A percentile compares a stretch with the other conserved stretches of the same genome.
These are phyloP conservation scores for Musa balbisiana DNA, from an alignment of 202 grass and related monocot genomes.

Conservation along the genomic window DNA sequence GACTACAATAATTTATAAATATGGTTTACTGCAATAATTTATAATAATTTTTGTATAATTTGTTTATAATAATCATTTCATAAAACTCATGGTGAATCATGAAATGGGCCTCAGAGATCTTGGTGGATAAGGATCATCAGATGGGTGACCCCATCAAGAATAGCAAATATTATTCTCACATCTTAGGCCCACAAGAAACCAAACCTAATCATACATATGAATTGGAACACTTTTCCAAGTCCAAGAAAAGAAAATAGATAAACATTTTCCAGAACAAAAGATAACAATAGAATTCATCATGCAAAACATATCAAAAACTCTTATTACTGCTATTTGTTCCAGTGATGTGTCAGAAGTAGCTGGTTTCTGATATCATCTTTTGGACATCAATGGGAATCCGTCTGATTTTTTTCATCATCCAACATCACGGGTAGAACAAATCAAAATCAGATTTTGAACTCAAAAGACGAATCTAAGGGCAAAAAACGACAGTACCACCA, in stretches of 20 bases:
- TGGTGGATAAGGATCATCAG: conserved; percentile 39
- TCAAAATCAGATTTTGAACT: not conserved
- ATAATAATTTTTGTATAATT: too few relatives aligned
- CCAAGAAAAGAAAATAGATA: not conserved
- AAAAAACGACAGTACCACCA: not conserved
- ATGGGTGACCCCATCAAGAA: conserved; percentile 34
- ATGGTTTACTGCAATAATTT: too few relatives aligned
- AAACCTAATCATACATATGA: not conserved
- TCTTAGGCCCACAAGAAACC: conserved; percentile 15
- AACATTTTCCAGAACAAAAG: too few relatives aligned
- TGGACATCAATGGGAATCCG: conserved; percentile 42
- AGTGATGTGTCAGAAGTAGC: conserved; percentile 38
- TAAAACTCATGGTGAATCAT: too few relatives aligned
- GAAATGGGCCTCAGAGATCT: conserved; percentile 34
- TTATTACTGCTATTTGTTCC: too few relatives aligned
- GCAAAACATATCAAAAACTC: too few relatives aligned
- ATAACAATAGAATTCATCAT: too few relatives aligned
- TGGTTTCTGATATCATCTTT: conserved; percentile 24
- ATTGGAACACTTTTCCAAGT: not conserved
- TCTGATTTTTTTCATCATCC: conserved; percentile 38
- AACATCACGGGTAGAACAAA: not conserved
- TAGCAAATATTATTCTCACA: conserved; percentile 45
- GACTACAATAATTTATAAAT: too few relatives aligned
- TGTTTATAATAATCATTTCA: too few relatives aligned
- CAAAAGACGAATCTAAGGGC: too few relatives aligned